phyloP scores from a whole-genome alignment of 306 rosid species.

The Fragaria vesca region DNA sequence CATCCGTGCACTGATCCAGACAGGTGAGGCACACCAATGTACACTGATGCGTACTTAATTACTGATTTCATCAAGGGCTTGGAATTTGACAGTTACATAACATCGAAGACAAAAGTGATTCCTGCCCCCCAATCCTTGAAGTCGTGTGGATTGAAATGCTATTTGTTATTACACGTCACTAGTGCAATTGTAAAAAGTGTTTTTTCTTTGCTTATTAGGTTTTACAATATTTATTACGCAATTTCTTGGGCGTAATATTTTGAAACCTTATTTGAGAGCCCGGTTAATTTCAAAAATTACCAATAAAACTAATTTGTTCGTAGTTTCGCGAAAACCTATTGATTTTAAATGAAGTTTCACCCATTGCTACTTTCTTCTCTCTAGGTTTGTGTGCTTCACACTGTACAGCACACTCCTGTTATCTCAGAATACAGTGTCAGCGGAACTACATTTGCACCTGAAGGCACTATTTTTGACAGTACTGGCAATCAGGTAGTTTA shows the following conservation, averaged over 20 bases:
- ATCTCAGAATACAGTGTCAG: constrained; percentile 77
- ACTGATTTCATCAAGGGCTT: background rate
- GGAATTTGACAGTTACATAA: background rate
- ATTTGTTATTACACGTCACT: background rate
- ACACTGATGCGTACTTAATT: background rate
- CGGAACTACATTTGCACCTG: constrained; percentile 93
- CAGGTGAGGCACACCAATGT: background rate
- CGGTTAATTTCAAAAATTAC: background rate
- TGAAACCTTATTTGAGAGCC: constrained; percentile 1
- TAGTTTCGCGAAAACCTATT: background rate
- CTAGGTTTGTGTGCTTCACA: constrained; percentile 87
- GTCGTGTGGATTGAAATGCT: background rate
- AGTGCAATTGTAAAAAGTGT: background rate
- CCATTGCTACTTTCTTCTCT: constrained; percentile 26
- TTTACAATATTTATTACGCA: background rate
- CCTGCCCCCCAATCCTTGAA: background rate
- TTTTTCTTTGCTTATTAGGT: background rate
- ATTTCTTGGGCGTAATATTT: background rate
- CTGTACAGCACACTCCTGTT: constrained; percentile 55
- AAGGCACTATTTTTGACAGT: constrained; percentile 70
- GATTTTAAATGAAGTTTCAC: background rate
- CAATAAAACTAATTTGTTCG: background rate
- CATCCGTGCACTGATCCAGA: background rate
- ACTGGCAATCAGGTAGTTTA: constrained; percentile 63
- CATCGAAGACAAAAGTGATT: background rate